These are phyloP conservation scores for Wickerhamiella siamensis DNA, from an alignment of 805 yeast species.

Conservation along the genomic window DNA sequence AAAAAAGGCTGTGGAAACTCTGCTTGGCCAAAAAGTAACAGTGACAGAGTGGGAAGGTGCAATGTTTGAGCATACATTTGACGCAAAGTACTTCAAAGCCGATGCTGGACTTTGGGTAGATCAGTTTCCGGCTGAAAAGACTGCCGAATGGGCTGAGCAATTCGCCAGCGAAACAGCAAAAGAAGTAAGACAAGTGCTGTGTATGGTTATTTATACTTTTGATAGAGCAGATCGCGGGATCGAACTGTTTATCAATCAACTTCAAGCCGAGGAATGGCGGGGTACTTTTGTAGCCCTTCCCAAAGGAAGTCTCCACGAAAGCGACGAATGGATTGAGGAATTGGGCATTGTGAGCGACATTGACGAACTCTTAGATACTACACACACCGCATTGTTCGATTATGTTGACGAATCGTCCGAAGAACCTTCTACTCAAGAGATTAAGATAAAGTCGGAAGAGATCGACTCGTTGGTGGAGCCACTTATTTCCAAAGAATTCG, in stretches of 20 bases:
- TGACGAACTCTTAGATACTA: conserved; percentile 16
- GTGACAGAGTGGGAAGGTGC: conserved; percentile 17
- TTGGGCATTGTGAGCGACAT: conserved; percentile 13
- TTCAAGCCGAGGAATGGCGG: conserved; percentile 18
- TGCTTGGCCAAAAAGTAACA: conserved; percentile 20
- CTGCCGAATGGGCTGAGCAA: conserved; percentile 20
- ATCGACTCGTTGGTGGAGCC: not conserved
- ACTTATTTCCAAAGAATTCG: not conserved
- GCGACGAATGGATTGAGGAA: conserved; percentile 3
- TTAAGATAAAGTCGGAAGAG: conserved; percentile 5
- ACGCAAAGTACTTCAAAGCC: conserved; percentile 25
- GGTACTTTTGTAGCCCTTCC: conserved; percentile 20
- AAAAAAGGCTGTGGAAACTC: conserved; percentile 19
- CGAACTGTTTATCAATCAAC: conserved; percentile 11
- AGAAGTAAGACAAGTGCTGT: conserved; percentile 27
- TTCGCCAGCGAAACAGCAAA: conserved; percentile 24
- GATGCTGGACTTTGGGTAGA: conserved; percentile 26
- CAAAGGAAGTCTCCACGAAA: conserved; percentile 1
- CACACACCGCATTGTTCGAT: conserved; percentile 10
- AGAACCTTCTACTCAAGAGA: conserved; percentile 21
- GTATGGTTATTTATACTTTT: conserved; percentile 22
- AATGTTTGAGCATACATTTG: conserved; percentile 16
- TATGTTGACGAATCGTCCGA: conserved; percentile 3
- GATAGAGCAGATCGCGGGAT: conserved; percentile 7
- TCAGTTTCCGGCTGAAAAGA: conserved; percentile 18